Evolutionary conservation across 306 rosid genomes (phyloP), one percentile per base, ranked within the genome.

Genomic region (Vigna trinervia): DNA sequence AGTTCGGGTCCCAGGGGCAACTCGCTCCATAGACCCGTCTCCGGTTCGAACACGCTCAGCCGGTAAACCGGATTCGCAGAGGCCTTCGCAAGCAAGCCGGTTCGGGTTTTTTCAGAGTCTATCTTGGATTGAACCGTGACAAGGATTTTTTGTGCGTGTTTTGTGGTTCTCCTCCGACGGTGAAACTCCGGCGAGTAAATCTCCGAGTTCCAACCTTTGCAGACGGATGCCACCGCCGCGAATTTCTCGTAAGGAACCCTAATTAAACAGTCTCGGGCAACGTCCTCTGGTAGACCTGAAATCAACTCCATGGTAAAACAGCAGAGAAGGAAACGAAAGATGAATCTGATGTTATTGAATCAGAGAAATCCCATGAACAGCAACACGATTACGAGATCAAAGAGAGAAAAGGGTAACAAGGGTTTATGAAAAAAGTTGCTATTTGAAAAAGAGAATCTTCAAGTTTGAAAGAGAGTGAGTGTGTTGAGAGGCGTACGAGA

Each of bases 281-380:
- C 60, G 17, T 93, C 95, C 7, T 91, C 90, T 0, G 98, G 96
- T 12, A 93, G 79, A 75, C 87, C 89, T 11, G 97, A 77, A 88
- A 90, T 87, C 71, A 92, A 54, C 59, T 83, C 97, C 96, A 90
- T 92, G 0, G 14, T 20, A 39, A 14, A 1, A 50, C 19, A 41
- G n/a, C 12, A 75, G 12, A 45, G 20, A 10, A 2, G 17, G 8
- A 19, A 17, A 23, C 10, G 2, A 5, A 63, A n/a, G n/a, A 9
- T 10, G 6, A 34, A 71, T 15, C 3, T 7, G 6, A 5, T 8
- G 3, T 71, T 39, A 3, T 5, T 28, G 4, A n/a, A 41, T 66
- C 15, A 34, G 36, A 13, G 17, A 63, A 6, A 34, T 39, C 7
- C 72, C 76, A 63, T 48, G 56, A 73, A 51, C 26, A 9, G 0